A percentile compares a stretch with the other conserved stretches of the same genome.
Conservation (phyloP, 2,329 filamentous ascomycete genomes). For the Cyclaneusma minus region DNA sequence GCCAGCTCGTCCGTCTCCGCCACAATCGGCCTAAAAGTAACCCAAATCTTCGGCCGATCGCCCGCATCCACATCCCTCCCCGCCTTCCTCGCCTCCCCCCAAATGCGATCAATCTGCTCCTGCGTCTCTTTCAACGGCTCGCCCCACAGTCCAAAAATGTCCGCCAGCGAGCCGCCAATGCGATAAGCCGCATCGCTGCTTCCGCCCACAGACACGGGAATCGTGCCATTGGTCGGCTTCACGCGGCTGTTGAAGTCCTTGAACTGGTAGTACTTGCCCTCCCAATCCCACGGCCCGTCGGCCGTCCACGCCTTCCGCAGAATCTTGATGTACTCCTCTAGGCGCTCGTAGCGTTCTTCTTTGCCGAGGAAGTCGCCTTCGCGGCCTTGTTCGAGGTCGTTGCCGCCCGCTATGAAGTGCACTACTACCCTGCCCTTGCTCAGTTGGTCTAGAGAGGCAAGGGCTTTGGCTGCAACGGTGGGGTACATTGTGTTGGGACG, state of each 20-base stretch:
- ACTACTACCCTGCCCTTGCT: slow-evolving; percentile 40
- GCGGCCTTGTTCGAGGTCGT: slow-evolving; percentile 40
- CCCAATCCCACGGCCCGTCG: slow-evolving; percentile 42
- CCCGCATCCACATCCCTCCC: slow-evolving; percentile 24
- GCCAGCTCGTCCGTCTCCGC: slow-evolving; percentile 47
- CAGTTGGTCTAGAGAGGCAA: slow-evolving; percentile 45
- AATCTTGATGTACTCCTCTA: slow-evolving; percentile 47
- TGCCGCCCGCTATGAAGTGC: slow-evolving; percentile 47
- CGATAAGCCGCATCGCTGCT: slow-evolving; percentile 44
- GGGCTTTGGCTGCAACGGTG: slow-evolving; percentile 44
- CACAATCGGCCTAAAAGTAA: slow-evolving; percentile 44
- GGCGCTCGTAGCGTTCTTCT: slow-evolving; percentile 37
- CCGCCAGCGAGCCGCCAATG: slow-evolving; percentile 38
- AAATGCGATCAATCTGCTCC: slow-evolving; percentile 45
- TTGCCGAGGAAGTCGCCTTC: slow-evolving; percentile 45
- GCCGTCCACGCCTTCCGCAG: slow-evolving; percentile 41
- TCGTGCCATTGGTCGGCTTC: slow-evolving; percentile 33
- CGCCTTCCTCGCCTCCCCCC: slow-evolving; percentile 39
- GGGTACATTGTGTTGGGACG: slow-evolving; percentile 46
- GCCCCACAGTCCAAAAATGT: slow-evolving; percentile 50
- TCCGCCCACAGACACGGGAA: slow-evolving; percentile 42
- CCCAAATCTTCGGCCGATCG: slow-evolving; percentile 44
- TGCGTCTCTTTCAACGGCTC: slow-evolving; percentile 48
- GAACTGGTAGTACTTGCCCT: slow-evolving; percentile 42
- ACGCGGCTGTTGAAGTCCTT: slow-evolving; percentile 39